phyloP scores from a whole-genome alignment of 371 early-diverging fungal genomes.

The Apophysomyces trapeziformis region DNA sequence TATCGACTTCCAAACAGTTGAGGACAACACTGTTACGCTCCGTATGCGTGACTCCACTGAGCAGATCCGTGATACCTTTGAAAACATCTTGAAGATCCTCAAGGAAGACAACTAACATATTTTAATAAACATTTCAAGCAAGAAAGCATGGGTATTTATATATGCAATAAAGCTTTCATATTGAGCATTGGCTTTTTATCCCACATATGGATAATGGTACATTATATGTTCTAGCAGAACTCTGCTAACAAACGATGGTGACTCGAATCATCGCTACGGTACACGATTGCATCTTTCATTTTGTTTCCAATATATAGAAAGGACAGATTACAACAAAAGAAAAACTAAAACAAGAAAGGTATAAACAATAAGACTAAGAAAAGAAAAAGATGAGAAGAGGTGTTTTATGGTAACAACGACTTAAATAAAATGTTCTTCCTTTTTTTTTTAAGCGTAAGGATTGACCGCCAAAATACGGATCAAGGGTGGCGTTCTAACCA shows the following conservation, averaged over 20 bases:
- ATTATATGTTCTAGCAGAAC: too few relatives aligned
- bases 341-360: slow-evolving; percentile 7
- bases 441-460: slow-evolving; percentile 49
- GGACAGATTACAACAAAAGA: neutral
- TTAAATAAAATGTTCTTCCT: slow-evolving; percentile 1
- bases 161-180: too few relatives aligned
- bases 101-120: slow-evolving; percentile 27
- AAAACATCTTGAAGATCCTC: slow-evolving; percentile 74
- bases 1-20: slow-evolving; percentile 97
- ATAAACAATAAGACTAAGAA: neutral
- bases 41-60: slow-evolving; percentile 97
- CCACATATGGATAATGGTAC: too few relatives aligned
- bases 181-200: too few relatives aligned
- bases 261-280: neutral
- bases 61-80: slow-evolving; percentile 90
- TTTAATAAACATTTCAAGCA: too few relatives aligned
- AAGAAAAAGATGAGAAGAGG: neutral
- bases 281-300: slow-evolving; percentile 1
- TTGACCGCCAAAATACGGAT: slow-evolving; percentile 71
- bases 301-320: neutral
- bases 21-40: slow-evolving; percentile 95
- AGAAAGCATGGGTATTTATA: too few relatives aligned
- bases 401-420: slow-evolving; percentile 7
- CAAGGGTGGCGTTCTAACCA: slow-evolving; percentile 68
- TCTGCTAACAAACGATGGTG: too few relatives aligned